Evolutionary conservation across 306 rosid species (phyloP), one percentile per base, ranked within the genome.

Genomic region (Fragaria nilgerrensis): DNA sequence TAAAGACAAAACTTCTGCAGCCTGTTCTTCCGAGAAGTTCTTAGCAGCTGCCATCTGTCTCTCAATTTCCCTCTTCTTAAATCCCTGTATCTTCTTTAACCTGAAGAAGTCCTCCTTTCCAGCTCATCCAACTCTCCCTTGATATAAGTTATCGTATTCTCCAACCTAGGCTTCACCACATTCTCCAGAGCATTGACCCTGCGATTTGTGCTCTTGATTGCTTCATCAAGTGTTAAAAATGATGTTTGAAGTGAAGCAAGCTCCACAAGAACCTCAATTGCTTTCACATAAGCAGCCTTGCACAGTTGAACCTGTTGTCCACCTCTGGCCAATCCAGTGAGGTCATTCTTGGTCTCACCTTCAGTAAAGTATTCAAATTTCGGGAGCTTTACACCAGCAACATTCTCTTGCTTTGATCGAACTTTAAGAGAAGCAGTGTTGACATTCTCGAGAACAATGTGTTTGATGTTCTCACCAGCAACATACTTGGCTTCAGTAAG

Each of bases 81-180:
- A 94, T 3, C 96, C 97, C 80, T 92, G 98, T 50, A 94, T 89
- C 90, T 94, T 95, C 89, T 95, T 95, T 76, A 95, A 78, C 90
- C 97, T 89, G 77, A 94, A 94, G 93, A 95, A 95, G 78, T 89
- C 97, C 81, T 95, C 97, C 98, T 95, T 72, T 95, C 98, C 39
- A 95, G 89, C 80, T 95, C 98, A 78, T 95, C 98, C 86, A 95
- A 72, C 83, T 95, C 97, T 4, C 82, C 97, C 92, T 92, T 92
- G 49, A 92, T 95, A 77, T 95, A 95, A 74, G 41, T 89, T 34
- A 95, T 92, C 1, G 98, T 92, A 48, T 95, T 92, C 89, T 92
- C 98, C 78, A 94, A 50, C 74, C 91, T 81, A 0, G 98, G 97
- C 86, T 94, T 94, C 58, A 90, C 97, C 7, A 94, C 97, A 78